Conservation (phyloP, 169 alveolate species). For the Eimeria acervulina region DNA sequence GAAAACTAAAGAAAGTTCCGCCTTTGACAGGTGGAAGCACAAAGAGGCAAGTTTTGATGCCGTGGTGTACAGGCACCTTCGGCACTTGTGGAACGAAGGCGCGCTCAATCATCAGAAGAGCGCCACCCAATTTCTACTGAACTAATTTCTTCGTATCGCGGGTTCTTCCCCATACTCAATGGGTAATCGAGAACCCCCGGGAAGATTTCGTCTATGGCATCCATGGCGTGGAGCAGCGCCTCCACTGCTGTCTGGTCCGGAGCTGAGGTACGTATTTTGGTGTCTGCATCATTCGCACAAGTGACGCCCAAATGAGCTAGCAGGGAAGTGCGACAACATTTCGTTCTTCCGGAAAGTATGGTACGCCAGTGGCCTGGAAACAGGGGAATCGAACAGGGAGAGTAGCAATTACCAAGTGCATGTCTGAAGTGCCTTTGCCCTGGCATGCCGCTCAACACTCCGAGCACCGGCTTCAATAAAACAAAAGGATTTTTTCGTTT, state of each 20-base stretch:
- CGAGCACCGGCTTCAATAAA: constrained; percentile 79
- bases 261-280: constrained; percentile 53
- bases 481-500: constrained; percentile 32
- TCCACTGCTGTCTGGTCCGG: constrained; percentile 62
- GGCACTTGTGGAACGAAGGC: neutral
- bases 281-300: constrained; percentile 34
- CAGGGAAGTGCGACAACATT: neutral
- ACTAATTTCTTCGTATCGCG: constrained; percentile 51
- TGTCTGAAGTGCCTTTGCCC: constrained; percentile 78
- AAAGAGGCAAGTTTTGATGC: neutral
- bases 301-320: neutral
- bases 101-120: neutral
- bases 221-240: constrained; percentile 51
- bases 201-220: constrained; percentile 49
- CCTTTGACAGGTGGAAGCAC: neutral
- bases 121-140: neutral
- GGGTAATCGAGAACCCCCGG: constrained; percentile 81
- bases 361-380: no score
- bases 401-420: constrained; percentile 51
- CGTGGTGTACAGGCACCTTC: constrained; percentile 51
- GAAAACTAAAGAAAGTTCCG: neutral
- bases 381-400: neutral
- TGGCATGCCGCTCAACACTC: constrained; percentile 82
- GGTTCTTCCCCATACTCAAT: constrained; percentile 48
- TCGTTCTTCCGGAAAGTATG: no score